Conservation (phyloP, 1,284 basidiomycete species). For the Leccinum subspadiceum region DNA sequence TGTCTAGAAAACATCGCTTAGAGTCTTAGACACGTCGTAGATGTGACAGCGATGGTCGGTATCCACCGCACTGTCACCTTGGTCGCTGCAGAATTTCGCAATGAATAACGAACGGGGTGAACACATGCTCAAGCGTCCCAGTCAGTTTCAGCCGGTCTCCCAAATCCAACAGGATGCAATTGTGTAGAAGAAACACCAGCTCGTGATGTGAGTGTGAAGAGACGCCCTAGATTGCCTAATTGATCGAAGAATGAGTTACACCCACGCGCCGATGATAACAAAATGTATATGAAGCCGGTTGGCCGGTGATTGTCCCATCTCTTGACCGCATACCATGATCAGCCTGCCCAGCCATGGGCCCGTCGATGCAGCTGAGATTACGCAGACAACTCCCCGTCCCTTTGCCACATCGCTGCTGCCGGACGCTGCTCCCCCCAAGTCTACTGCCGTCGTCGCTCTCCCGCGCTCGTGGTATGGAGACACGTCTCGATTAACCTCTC, state of each 20-base stretch:
- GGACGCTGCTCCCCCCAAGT: neutral
- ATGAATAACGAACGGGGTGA: neutral
- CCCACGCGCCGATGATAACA: no score
- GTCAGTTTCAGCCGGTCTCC: no score
- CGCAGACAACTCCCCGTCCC: slow-evolving; percentile 1
- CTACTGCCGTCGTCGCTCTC: neutral
- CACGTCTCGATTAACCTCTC: slow-evolving; percentile 2
- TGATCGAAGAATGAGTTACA: neutral
- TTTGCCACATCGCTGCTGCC: neutral
- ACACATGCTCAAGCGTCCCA: neutral
- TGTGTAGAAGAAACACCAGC: no score
- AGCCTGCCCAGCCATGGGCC: slow-evolving; percentile 10
- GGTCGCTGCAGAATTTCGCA: neutral
- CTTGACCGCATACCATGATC: slow-evolving; percentile 28
- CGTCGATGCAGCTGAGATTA: slow-evolving; percentile 8
- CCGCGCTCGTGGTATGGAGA: slow-evolving; percentile 1
- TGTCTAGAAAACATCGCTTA: no score
- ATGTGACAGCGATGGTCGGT: neutral
- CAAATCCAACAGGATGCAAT: no score
- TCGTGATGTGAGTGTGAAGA: no score
- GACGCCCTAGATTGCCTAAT: slow-evolving; percentile 4
- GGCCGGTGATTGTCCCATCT: slow-evolving; percentile 1
- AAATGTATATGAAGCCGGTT: slow-evolving; percentile 15
- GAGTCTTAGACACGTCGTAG: neutral
- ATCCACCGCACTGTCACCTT: neutral